phyloP scores from a whole-genome alignment of 805 yeast genomes.

The Wickerhamiella spandovensis region DNA sequence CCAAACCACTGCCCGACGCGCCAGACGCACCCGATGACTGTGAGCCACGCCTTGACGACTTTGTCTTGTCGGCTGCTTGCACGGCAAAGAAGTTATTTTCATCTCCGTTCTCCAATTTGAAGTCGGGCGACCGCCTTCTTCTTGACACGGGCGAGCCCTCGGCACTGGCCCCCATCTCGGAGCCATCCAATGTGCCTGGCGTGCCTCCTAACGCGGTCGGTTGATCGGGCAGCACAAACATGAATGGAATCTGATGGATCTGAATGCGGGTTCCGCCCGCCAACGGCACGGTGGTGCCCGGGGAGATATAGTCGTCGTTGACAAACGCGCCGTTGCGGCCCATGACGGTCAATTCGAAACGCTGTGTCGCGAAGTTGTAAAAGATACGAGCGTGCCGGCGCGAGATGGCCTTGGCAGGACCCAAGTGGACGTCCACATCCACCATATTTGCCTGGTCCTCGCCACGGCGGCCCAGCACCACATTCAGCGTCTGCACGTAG shows the following conservation, averaged over 20 bases:
- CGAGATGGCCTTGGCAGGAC: constrained; percentile 84
- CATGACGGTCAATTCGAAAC: constrained; percentile 80
- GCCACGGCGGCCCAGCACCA: constrained; percentile 78
- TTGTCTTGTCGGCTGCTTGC: constrained; percentile 8
- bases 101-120: constrained; percentile 8
- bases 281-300: constrained; percentile 83
- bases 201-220: constrained; percentile 2
- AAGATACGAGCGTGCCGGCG: constrained; percentile 91
- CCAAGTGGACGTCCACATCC: constrained; percentile 67
- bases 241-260: constrained; percentile 83
- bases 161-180: not conserved
- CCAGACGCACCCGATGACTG: no score
- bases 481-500: constrained; percentile 92
- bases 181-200: not conserved
- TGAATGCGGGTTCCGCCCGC: constrained; percentile 64
- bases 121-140: not conserved
- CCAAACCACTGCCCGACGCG: not conserved
- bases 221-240: constrained; percentile 59
- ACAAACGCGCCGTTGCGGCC: constrained; percentile 97
- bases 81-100: constrained; percentile 20
- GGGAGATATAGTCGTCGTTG: constrained; percentile 76
- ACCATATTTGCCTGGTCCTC: constrained; percentile 52
- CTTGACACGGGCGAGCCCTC: not conserved
- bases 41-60: no score
- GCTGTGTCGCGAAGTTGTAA: constrained; percentile 90